Conservation (phyloP, 495 filamentous ascomycete species). For the Wilcoxina mikolae region DNA sequence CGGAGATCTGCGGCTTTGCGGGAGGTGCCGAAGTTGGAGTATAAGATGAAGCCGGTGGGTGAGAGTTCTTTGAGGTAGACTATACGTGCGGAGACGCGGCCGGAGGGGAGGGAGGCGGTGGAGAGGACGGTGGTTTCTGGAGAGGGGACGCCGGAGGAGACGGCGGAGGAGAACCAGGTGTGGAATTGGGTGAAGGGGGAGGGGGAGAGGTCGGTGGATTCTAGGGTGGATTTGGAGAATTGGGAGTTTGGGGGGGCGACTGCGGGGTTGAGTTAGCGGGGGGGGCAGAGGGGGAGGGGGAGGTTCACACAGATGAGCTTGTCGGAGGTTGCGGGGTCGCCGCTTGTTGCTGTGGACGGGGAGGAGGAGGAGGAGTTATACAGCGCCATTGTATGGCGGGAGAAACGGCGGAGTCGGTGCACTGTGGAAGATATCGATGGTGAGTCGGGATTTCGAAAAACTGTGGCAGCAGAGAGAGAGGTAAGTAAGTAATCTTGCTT, state of each 20-base stretch:
- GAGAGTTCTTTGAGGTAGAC: constrained; percentile 89
- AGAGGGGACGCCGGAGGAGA: constrained; percentile 45
- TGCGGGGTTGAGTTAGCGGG: constrained; percentile 24
- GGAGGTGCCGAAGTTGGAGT: constrained; percentile 76
- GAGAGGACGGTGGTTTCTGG: constrained; percentile 66
- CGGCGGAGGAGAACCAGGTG: constrained; percentile 64
- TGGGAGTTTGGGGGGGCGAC: constrained; percentile 43
- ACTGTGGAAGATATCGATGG: too few species aligned
- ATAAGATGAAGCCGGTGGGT: constrained; percentile 69
- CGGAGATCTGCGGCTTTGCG: constrained; percentile 52
- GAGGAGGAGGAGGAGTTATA: constrained; percentile 3
- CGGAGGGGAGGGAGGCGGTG: constrained; percentile 72
- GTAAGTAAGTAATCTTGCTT: too few species aligned
- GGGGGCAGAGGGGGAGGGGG: constrained; percentile 2
- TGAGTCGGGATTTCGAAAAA: too few species aligned
- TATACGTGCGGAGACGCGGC: constrained; percentile 65
- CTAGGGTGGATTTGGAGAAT: constrained; percentile 44
- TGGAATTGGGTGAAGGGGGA: constrained; percentile 69
- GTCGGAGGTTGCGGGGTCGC: too few species aligned
- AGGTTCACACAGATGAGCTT: background rate
- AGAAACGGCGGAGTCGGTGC: too few species aligned
- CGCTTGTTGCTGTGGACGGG: background rate
- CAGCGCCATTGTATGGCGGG: constrained; percentile 10
- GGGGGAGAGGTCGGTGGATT: constrained; percentile 35
- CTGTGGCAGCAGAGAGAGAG: too few species aligned